Conservation (phyloP, 768 basidiomycete species). For the Melanogaster broomeanus region DNA sequence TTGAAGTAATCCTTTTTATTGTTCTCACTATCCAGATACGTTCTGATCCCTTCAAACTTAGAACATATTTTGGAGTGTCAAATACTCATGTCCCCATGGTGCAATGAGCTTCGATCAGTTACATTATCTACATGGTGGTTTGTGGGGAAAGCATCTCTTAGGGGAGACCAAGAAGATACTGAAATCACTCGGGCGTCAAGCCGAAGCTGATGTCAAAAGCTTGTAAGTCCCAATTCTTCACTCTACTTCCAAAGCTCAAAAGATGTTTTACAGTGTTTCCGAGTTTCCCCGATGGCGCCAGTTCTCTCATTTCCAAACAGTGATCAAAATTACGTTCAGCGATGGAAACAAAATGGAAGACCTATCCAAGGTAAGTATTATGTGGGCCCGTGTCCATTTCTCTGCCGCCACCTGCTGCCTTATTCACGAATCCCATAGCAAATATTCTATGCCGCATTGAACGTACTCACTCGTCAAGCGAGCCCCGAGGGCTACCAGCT, state of each 20-base stretch:
- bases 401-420: background rate
- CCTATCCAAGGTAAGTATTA: constrained; percentile 32
- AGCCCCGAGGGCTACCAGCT: constrained; percentile 24
- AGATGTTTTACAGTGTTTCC: constrained; percentile 22
- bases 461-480: background rate
- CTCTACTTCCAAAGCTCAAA: background rate
- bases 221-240: constrained; percentile 21
- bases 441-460: background rate
- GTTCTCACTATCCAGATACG: constrained; percentile 2
- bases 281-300: constrained; percentile 35
- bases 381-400: too few species aligned
- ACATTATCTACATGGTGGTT: constrained; percentile 36
- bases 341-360: constrained; percentile 40
- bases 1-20: too few species aligned
- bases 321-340: constrained; percentile 29
- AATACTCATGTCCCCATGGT: constrained; percentile 33
- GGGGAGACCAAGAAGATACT: constrained; percentile 24
- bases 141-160: constrained; percentile 36
- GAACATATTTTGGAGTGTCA: constrained; percentile 44
- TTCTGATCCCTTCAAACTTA: constrained; percentile 7
- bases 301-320: constrained; percentile 33
- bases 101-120: constrained; percentile 41
- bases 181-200: constrained; percentile 6
- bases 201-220: constrained; percentile 10
- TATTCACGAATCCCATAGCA: background rate